phyloP scores from a whole-genome alignment of 139 green algal species.

The Chlamydomonas schloesseri region DNA sequence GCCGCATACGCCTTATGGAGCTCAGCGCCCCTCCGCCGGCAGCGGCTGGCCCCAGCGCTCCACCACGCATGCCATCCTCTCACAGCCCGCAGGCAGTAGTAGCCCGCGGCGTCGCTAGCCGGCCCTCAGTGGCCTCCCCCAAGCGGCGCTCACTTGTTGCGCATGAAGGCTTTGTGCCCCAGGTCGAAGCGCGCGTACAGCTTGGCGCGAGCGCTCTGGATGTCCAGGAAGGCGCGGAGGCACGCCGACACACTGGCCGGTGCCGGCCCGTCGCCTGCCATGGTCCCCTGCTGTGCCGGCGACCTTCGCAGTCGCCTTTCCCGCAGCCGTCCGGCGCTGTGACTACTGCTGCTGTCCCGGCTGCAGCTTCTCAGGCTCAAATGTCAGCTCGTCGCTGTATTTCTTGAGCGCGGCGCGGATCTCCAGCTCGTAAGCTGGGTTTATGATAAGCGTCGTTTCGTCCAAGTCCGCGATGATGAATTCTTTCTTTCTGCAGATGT shows the following conservation, averaged over 20 bases:
- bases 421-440: slow-evolving; percentile 22
- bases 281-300: too few species aligned
- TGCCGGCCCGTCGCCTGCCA: too few species aligned
- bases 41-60: too few species aligned
- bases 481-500: slow-evolving; percentile 42
- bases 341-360: neutral
- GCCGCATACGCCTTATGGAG: too few species aligned
- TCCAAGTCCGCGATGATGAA: slow-evolving; percentile 64
- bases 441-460: slow-evolving; percentile 57
- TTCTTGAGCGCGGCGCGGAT: slow-evolving; percentile 47
- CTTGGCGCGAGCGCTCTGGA: slow-evolving; percentile 33
- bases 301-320: too few species aligned
- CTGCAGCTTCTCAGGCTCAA: slow-evolving; percentile 1
- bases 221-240: neutral
- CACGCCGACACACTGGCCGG: too few species aligned
- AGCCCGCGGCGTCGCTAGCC: too few species aligned
- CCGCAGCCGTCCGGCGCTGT: too few species aligned
- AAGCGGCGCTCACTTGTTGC: neutral
- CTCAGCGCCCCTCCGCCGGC: too few species aligned
- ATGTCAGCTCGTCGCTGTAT: slow-evolving; percentile 24
- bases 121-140: too few species aligned
- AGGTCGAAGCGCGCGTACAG: slow-evolving; percentile 39
- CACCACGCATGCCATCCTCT: too few species aligned
- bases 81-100: too few species aligned
- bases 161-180: slow-evolving; percentile 18